Percentiles rank a stretch among this genome's conserved stretches.
phyloP scores from a whole-genome alignment of 2,329 filamentous ascomycete genomes.

The Elsinoe arachidis region DNA sequence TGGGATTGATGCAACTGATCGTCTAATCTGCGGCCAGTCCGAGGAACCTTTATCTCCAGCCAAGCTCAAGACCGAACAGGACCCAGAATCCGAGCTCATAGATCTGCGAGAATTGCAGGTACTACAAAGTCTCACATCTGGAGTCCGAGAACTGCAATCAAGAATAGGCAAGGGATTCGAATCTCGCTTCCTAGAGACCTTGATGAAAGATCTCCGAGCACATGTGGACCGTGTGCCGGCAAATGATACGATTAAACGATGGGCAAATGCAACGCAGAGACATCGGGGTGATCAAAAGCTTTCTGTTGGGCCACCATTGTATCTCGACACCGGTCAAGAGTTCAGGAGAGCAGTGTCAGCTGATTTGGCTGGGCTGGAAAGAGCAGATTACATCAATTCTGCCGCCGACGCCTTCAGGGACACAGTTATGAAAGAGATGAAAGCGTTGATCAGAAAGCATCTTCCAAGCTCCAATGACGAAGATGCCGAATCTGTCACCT shows the following conservation, averaged over 20 bases:
- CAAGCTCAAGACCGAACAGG: constrained; percentile 20
- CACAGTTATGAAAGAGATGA: constrained; percentile 74
- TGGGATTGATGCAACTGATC: constrained; percentile 68
- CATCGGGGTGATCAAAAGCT: constrained; percentile 58
- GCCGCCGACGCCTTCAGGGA: constrained; percentile 82
- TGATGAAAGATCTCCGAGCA: constrained; percentile 70
- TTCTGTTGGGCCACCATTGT: constrained; percentile 63
- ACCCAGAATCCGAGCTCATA: constrained; percentile 33
- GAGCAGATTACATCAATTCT: constrained; percentile 67
- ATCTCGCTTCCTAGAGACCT: constrained; percentile 63
- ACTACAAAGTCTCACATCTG: constrained; percentile 68
- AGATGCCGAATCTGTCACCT: constrained; percentile 62
- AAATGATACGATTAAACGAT: constrained; percentile 70
- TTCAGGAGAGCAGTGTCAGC: constrained; percentile 63
- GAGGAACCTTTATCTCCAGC: constrained; percentile 16
- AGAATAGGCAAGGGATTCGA: constrained; percentile 86
- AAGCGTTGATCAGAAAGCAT: constrained; percentile 71
- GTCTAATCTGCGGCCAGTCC: constrained; percentile 64
- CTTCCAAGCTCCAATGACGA: constrained; percentile 91
- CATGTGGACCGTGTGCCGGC: constrained; percentile 67
- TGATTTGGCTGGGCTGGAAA: constrained; percentile 68
- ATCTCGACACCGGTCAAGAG: constrained; percentile 62
- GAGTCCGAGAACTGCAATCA: constrained; percentile 65
- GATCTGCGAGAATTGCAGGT: constrained; percentile 72
- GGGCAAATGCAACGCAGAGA: constrained; percentile 69